These are phyloP conservation scores for Ganoderma leucocontextum DNA, from an alignment of 1,284 basidiomycete genomes.

Conservation along the genomic window DNA sequence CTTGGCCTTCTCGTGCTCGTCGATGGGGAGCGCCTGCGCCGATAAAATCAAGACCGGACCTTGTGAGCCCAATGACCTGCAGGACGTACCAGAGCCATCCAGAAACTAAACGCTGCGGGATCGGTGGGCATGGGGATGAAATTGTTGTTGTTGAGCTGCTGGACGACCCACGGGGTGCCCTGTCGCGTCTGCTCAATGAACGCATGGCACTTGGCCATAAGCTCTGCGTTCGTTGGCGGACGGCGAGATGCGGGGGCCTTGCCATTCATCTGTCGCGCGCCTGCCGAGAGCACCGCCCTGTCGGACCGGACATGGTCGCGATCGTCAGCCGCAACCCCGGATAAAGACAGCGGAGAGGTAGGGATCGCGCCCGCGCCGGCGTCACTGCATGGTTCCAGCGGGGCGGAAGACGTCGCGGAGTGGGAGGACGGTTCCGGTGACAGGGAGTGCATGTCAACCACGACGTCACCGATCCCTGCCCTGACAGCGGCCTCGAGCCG, in stretches of 20 bases:
- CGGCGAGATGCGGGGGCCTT: slow-evolving; percentile 13
- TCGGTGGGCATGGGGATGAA: slow-evolving; percentile 77
- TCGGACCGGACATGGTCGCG: slow-evolving; percentile 20
- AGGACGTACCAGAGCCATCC: slow-evolving; percentile 79
- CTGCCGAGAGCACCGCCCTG: slow-evolving; percentile 29
- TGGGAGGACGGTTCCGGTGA: slow-evolving; percentile 24
- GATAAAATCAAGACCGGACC: not conserved
- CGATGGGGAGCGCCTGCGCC: slow-evolving; percentile 84
- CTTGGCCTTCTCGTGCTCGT: slow-evolving; percentile 93
- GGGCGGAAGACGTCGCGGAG: slow-evolving; percentile 17
- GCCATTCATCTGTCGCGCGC: slow-evolving; percentile 19
- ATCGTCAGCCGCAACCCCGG: slow-evolving; percentile 8
- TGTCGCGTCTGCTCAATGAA: slow-evolving; percentile 85
- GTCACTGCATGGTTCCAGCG: slow-evolving; percentile 6
- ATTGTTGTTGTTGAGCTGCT: slow-evolving; percentile 76
- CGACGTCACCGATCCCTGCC: slow-evolving; percentile 49
- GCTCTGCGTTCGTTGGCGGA: slow-evolving; percentile 59
- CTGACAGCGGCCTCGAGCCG: slow-evolving; percentile 48
- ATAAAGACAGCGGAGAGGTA: slow-evolving; percentile 11
- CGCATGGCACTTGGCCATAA: slow-evolving; percentile 79
- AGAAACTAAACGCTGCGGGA: slow-evolving; percentile 82
- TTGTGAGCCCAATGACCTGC: slow-evolving; percentile 9
- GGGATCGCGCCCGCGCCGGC: slow-evolving; percentile 22
- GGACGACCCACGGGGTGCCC: slow-evolving; percentile 92
- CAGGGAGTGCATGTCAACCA: slow-evolving; percentile 4